These are phyloP conservation scores for Salix dunnii DNA, from an alignment of 345 rosid genomes.

Conservation along the genomic window DNA sequence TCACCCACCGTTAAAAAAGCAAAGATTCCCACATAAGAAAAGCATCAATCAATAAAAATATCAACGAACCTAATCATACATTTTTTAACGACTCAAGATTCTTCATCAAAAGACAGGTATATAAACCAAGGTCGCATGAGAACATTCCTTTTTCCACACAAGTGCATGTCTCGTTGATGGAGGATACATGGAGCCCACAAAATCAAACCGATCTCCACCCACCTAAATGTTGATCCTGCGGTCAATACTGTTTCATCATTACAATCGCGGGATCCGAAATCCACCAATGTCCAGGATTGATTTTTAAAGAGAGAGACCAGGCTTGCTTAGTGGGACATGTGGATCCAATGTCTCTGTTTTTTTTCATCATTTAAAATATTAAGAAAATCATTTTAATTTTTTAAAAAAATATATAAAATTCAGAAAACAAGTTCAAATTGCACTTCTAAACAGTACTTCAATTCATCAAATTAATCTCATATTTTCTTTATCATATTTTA, in stretches of 20 bases:
- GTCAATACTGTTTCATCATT: background rate
- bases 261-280: background rate
- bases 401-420: too few species aligned
- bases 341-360: background rate
- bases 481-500: too few species aligned
- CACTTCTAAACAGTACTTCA: too few species aligned
- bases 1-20: constrained; percentile 4
- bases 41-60: background rate
- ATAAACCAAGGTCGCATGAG: background rate
- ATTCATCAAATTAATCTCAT: too few species aligned
- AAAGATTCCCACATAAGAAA: background rate
- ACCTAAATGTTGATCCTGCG: constrained; percentile 8
- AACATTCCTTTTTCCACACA: background rate
- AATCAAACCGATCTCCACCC: background rate
- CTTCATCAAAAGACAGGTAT: background rate
- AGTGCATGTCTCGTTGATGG: too few species aligned
- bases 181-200: background rate
- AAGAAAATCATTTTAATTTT: too few species aligned
- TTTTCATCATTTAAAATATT: too few species aligned
- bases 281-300: too few species aligned
- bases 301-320: background rate
- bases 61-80: background rate
- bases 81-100: constrained; percentile 11
- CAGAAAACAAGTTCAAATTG: too few species aligned
- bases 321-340: background rate